These are phyloP conservation scores for Coemansia sp. DNA, from an alignment of 192 early-diverging fungal species.

Conservation along the genomic window DNA sequence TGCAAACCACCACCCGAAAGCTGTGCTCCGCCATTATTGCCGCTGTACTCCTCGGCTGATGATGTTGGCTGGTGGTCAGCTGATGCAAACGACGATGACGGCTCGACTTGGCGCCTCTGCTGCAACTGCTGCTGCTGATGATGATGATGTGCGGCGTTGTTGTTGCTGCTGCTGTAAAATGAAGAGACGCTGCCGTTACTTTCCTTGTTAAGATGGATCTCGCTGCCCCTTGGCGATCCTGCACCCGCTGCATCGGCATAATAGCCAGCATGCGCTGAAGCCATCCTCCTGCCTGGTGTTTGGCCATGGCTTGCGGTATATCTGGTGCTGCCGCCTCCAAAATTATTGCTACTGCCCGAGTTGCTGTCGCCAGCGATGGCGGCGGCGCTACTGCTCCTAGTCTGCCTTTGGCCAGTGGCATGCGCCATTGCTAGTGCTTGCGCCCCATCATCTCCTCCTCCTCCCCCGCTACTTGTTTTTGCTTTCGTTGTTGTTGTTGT, in stretches of 20 bases:
- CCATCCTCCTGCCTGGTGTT: neutral
- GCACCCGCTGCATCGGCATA: conserved; percentile 6
- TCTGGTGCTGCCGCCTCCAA: conserved; percentile 5
- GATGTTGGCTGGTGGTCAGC: conserved; percentile 1
- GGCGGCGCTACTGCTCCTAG: conserved; percentile 4
- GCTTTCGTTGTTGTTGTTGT: conserved; percentile 17
- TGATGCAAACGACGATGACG: conserved; percentile 11
- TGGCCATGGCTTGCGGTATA: neutral
- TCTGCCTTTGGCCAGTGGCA: neutral
- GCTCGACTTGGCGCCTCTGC: conserved; percentile 6
- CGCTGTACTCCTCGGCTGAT: neutral
- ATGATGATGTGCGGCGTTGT: neutral
- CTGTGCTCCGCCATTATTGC: conserved; percentile 15
- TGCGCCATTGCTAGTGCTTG: neutral
- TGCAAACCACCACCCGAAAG: conserved; percentile 4
- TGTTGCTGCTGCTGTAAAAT: conserved; percentile 9
- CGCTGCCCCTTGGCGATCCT: conserved; percentile 1
- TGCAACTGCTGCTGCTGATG: conserved; percentile 8
- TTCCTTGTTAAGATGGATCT: conserved; percentile 10
- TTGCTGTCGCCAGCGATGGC: conserved; percentile 14
- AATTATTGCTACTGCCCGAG: conserved; percentile 21
- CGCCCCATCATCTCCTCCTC: neutral
- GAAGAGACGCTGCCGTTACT: conserved; percentile 10
- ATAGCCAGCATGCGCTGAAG: neutral
- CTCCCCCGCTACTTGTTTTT: conserved; percentile 6